Percentiles rank a stretch among this genome's conserved stretches.
These are phyloP conservation scores for Boletus subparvulus DNA, from an alignment of 768 basidiomycete species.

Conservation along the genomic window DNA sequence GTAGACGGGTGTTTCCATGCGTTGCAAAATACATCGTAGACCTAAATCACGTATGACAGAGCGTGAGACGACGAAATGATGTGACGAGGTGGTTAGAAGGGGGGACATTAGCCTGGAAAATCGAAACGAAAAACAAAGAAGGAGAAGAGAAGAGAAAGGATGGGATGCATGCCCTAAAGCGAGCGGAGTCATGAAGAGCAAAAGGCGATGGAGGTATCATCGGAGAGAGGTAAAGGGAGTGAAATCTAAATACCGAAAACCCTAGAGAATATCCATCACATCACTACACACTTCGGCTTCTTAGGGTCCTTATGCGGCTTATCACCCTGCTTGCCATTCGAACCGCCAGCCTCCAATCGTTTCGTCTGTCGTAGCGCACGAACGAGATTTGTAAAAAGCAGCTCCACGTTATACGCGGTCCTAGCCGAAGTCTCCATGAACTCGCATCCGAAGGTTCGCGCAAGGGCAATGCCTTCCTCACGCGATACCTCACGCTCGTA, in stretches of 20 bases:
- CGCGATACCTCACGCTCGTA: conserved; percentile 87
- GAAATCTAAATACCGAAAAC: conserved; percentile 65
- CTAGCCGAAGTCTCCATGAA: conserved; percentile 98
- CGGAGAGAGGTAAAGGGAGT: conserved; percentile 66
- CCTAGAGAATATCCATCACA: conserved; percentile 69
- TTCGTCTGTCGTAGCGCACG: conserved; percentile 75
- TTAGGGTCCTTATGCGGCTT: conserved; percentile 45
- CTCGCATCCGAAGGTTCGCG: conserved; percentile 83
- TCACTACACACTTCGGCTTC: conserved; percentile 69
- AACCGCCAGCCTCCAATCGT: conserved; percentile 48
- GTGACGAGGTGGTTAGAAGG: conserved; percentile 31
- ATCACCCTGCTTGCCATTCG: conserved; percentile 39
- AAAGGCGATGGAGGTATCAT: conserved; percentile 69
- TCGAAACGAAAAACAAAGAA: conserved; percentile 21
- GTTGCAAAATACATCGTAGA: conserved; percentile 40
- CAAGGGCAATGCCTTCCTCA: conserved; percentile 83
- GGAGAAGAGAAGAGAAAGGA: conserved; percentile 12
- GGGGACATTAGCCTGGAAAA: conserved; percentile 32
- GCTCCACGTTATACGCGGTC: conserved; percentile 89
- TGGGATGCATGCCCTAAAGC: conserved; percentile 25
- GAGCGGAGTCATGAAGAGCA: conserved; percentile 29
- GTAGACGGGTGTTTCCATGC: conserved; percentile 33
- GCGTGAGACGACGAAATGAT: conserved; percentile 36
- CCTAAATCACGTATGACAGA: conserved; percentile 42
- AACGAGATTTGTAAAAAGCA: conserved; percentile 85